A percentile compares a stretch with the other conserved stretches of the same genome.
Evolutionary conservation across 495 filamentous ascomycete species (phyloP).

Genomic region (Filosporella fistucella): DNA sequence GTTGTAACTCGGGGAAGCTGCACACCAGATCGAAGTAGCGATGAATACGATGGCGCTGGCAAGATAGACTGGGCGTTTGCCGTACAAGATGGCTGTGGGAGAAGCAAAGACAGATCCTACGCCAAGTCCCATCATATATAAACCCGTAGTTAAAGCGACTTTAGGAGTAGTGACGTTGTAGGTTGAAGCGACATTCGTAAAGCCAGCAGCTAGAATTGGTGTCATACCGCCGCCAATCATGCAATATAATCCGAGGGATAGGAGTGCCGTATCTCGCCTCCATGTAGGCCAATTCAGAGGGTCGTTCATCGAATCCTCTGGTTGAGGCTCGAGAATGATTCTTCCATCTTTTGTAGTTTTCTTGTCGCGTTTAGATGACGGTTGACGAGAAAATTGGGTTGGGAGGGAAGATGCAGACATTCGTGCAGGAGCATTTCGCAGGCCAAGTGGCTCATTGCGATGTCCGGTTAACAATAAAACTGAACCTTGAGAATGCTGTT

Average conservation of each 20-base stretch:
- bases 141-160: slow-evolving; percentile 85
- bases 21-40: slow-evolving; percentile 80
- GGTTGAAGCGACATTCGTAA: slow-evolving; percentile 69
- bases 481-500: slow-evolving; percentile 54
- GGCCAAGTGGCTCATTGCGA: slow-evolving; percentile 77
- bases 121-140: slow-evolving; percentile 95
- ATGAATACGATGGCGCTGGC: slow-evolving; percentile 72
- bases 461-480: slow-evolving; percentile 71
- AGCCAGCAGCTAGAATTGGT: slow-evolving; percentile 84
- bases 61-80: slow-evolving; percentile 91
- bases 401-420: slow-evolving; percentile 72
- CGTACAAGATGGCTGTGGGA: slow-evolving; percentile 87
- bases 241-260: slow-evolving; percentile 87
- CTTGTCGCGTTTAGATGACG: slow-evolving; percentile 40
- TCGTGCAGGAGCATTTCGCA: slow-evolving; percentile 68
- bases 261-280: slow-evolving; percentile 74
- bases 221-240: slow-evolving; percentile 94
- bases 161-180: slow-evolving; percentile 66
- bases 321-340: slow-evolving; percentile 88
- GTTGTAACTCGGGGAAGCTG: slow-evolving; percentile 69
- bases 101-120: slow-evolving; percentile 78
- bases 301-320: slow-evolving; percentile 86
- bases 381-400: slow-evolving; percentile 22
- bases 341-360: slow-evolving; percentile 80
- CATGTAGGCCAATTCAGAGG: slow-evolving; percentile 89